Evolutionary conservation across 129 eudicot species (phyloP), one percentile per base, ranked within the genome.

Genomic region (Tagetes erecta): DNA sequence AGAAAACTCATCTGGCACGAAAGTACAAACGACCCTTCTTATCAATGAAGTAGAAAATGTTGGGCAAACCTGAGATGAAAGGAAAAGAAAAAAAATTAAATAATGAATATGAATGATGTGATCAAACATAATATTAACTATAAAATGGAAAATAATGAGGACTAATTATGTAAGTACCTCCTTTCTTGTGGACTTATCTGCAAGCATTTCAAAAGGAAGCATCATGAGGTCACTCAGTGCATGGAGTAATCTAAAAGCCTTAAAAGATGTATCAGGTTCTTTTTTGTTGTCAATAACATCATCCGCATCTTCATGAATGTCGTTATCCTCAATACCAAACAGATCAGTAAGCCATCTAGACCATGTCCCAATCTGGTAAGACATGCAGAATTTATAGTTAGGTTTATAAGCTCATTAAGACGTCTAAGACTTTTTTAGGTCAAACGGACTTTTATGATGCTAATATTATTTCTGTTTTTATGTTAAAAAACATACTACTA

Each of bases 181-280:
- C 76, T 85, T 91, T 67, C 99, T 86, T 39, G 84, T 91, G 76
- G 96, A 66, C 52, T 62, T 60, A 70, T 94, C 97, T 37, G 83
- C 88, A 69, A 94, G 96, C 97, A 94, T 88, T 84, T 83, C 98
- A 69, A 80, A 78, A 46, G 99, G 99, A 72, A 94, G 96, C 99
- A 94, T 94, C 99, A 94, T 94, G 62, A 94, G 88, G 71, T 94
- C 97, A 74, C 99, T 91, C 86, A 94, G 74, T 8, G 96, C 93
- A 80, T 88, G 91, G 44, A 94, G 94, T 68, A 90, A 89, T 33
- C 90, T 88, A 76, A 94, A 94, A 36, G 96, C 87, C 80, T 86
- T 90, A 82, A 88, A 94, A 53, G 89, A 46, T 53, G 83, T 68
- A 75, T 80, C 84, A 40, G 27, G 46, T 74, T 80, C 78, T 58